Percentiles rank a stretch among this genome's conserved stretches.
These are phyloP conservation scores for Trametes pubescens DNA, from an alignment of 1,284 basidiomycete genomes.

Conservation along the genomic window DNA sequence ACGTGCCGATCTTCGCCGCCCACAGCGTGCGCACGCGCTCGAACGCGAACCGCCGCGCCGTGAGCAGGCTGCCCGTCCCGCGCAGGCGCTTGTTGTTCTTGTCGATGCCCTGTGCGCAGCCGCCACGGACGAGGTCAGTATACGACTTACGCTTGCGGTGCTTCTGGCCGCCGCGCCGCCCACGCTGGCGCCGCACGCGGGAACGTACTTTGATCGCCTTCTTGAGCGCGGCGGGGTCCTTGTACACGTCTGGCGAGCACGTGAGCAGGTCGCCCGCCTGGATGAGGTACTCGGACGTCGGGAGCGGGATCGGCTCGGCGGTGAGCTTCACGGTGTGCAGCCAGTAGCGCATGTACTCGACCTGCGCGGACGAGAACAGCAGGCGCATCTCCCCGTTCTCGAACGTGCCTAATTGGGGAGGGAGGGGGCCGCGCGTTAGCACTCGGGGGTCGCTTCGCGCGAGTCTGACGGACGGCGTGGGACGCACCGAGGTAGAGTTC, in stretches of 20 bases:
- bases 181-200: constrained; percentile 18
- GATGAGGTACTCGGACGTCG: constrained; percentile 76
- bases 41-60: constrained; percentile 64
- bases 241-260: constrained; percentile 65
- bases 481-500: constrained; percentile 75
- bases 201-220: constrained; percentile 62
- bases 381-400: constrained; percentile 73
- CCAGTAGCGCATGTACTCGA: constrained; percentile 88
- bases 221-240: constrained; percentile 60
- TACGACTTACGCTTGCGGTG: background rate
- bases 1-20: constrained; percentile 66
- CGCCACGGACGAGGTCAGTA: too few species aligned
- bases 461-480: background rate
- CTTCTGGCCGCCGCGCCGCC: constrained; percentile 7
- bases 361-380: constrained; percentile 81
- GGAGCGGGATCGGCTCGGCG: constrained; percentile 67
- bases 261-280: constrained; percentile 59
- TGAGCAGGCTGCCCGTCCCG: constrained; percentile 59
- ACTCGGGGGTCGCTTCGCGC: background rate
- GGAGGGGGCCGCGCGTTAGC: constrained; percentile 15
- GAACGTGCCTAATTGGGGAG: constrained; percentile 56
- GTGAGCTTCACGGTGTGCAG: constrained; percentile 79
- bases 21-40: constrained; percentile 73
- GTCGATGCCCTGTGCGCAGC: constrained; percentile 64
- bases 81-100: constrained; percentile 82